Evolutionary conservation across 1,284 basidiomycete genomes (phyloP).

Genomic region (Malassezia restricta): DNA sequence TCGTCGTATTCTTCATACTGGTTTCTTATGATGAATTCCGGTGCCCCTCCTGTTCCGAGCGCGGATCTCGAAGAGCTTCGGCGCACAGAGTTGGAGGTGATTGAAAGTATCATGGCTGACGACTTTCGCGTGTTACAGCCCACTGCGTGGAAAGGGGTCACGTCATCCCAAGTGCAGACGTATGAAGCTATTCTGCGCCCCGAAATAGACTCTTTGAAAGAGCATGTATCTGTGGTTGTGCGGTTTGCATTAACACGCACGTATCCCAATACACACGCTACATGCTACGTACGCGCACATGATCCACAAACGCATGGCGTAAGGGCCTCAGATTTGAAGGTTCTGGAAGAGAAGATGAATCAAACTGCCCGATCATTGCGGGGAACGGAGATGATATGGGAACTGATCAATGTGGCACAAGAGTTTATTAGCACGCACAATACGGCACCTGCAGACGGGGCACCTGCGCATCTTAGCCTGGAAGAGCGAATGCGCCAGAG

Average conservation of each 20-base stretch:
- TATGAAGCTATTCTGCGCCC: slow-evolving; percentile 33
- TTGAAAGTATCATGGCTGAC: slow-evolving; percentile 30
- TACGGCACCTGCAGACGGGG: slow-evolving; percentile 15
- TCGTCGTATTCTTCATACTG: too few relatives aligned
- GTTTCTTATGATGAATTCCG: not conserved
- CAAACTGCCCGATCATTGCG: slow-evolving; percentile 28
- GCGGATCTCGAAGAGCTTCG: slow-evolving; percentile 33
- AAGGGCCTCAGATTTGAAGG: slow-evolving; percentile 15
- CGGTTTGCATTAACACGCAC: slow-evolving; percentile 31
- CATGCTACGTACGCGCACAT: slow-evolving; percentile 22
- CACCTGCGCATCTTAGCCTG: slow-evolving; percentile 25
- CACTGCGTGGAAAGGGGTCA: slow-evolving; percentile 26
- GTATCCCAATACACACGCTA: slow-evolving; percentile 30
- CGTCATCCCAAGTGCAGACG: slow-evolving; percentile 20
- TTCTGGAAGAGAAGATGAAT: slow-evolving; percentile 22
- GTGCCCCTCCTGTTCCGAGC: not conserved
- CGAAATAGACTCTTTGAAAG: slow-evolving; percentile 28
- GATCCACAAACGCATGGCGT: slow-evolving; percentile 26
- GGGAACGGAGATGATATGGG: slow-evolving; percentile 46
- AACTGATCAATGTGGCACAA: slow-evolving; percentile 35
- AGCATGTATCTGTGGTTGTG: slow-evolving; percentile 24
- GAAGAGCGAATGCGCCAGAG: slow-evolving; percentile 39
- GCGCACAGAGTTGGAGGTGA: slow-evolving; percentile 33
- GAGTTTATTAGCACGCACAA: slow-evolving; percentile 37
- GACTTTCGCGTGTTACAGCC: slow-evolving; percentile 26